Evolutionary conservation across 2,329 filamentous ascomycete species (phyloP).

Genomic region (Aplosporella prunicola): DNA sequence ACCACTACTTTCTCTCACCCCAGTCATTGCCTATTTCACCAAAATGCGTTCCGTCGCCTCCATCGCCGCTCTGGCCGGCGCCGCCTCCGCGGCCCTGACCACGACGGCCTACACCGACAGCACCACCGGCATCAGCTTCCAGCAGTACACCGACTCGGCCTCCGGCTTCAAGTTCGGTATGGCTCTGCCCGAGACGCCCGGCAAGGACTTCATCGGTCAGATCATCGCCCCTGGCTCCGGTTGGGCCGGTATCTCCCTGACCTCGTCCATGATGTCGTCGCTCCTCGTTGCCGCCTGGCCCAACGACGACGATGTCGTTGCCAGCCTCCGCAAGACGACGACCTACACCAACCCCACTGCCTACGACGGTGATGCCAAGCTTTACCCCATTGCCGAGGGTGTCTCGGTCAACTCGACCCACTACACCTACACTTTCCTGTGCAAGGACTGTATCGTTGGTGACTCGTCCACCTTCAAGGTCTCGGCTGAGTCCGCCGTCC

Average conservation of each 20-base stretch:
- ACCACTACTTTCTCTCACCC: background rate
- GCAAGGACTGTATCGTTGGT: slow-evolving; percentile 28
- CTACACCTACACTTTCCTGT: slow-evolving; percentile 48
- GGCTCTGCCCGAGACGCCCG: slow-evolving; percentile 40
- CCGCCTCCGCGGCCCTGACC: slow-evolving; percentile 3
- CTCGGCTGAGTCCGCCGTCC: slow-evolving; percentile 17
- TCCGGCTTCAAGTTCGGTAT: slow-evolving; percentile 42
- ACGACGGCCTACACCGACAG: slow-evolving; percentile 17
- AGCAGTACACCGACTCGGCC: slow-evolving; percentile 19
- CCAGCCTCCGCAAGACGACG: slow-evolving; percentile 36
- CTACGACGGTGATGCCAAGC: slow-evolving; percentile 33
- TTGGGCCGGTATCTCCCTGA: slow-evolving; percentile 44
- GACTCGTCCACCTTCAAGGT: slow-evolving; percentile 20
- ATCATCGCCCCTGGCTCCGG: slow-evolving; percentile 38
- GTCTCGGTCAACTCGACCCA: slow-evolving; percentile 46
- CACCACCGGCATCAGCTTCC: slow-evolving; percentile 26
- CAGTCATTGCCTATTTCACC: slow-evolving; percentile 1
- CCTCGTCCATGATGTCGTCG: slow-evolving; percentile 39
- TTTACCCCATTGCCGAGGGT: slow-evolving; percentile 41
- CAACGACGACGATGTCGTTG: slow-evolving; percentile 37
- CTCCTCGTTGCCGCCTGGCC: slow-evolving; percentile 47
- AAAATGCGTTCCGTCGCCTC: slow-evolving; percentile 6
- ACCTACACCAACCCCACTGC: slow-evolving; percentile 42
- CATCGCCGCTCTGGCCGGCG: slow-evolving; percentile 6
- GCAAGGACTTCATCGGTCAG: slow-evolving; percentile 47